Evolutionary conservation across 2,329 filamentous ascomycete genomes (phyloP).

Genomic region (Achaetomium macrosporum): DNA sequence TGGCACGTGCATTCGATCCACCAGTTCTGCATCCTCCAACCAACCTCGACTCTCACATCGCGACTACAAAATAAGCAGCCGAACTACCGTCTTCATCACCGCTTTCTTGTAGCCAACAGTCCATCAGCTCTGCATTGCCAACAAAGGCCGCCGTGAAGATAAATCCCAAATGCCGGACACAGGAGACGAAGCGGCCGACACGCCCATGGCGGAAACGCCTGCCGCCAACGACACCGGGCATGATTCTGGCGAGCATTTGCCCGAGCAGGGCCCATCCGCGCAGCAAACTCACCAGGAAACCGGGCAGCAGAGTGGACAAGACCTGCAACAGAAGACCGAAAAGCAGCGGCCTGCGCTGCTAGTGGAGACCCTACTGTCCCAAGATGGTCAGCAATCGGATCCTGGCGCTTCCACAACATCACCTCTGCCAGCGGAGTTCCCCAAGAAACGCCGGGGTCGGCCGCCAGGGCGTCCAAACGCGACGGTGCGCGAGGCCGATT

Average conservation of each 20-base stretch:
- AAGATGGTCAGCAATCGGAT: not conserved
- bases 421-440: constrained; percentile 19
- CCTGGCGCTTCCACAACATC: not conserved
- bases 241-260: not conserved
- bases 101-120: constrained; percentile 23
- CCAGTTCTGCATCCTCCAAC: not conserved
- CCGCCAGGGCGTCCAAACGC: constrained; percentile 26
- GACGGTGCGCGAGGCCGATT: constrained; percentile 25
- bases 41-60: not conserved
- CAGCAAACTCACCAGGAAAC: not conserved
- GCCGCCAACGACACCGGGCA: not conserved
- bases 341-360: no score
- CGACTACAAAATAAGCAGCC: constrained; percentile 24
- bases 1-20: constrained; percentile 11
- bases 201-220: not conserved
- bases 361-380: not conserved
- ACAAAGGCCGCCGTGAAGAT: not conserved
- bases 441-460: constrained; percentile 25
- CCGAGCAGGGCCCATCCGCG: not conserved
- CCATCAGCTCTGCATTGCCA: not conserved
- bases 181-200: not conserved
- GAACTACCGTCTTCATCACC: not conserved
- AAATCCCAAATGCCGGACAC: not conserved
- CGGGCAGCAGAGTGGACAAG: not conserved
- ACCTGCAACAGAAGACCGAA: no score